These are phyloP conservation scores for Backusella morwellensis DNA, from an alignment of 192 early-diverging fungal genomes.

Conservation along the genomic window DNA sequence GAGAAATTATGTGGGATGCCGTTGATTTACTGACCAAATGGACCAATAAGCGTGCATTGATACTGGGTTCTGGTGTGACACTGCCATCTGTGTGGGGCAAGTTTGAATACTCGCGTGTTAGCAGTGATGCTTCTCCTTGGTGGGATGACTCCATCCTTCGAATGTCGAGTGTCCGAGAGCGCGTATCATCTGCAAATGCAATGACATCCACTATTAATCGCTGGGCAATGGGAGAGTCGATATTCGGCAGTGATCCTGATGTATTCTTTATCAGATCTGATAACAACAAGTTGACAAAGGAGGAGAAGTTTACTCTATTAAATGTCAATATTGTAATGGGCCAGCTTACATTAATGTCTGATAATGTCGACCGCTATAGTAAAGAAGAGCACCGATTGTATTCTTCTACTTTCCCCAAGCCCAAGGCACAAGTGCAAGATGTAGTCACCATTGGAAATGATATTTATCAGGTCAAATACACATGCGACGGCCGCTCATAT, in stretches of 20 bases:
- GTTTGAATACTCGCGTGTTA: constrained; percentile 47
- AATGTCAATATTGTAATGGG: constrained; percentile 28
- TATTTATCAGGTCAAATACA: constrained; percentile 24
- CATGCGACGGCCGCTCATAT: constrained; percentile 2
- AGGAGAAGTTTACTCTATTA: constrained; percentile 26
- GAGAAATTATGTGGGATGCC: constrained; percentile 53
- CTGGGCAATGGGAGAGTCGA: constrained; percentile 38
- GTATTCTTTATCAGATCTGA: constrained; percentile 44
- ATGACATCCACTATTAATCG: constrained; percentile 45
- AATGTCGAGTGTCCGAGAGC: constrained; percentile 46
- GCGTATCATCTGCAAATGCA: constrained; percentile 45
- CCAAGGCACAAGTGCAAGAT: neutral
- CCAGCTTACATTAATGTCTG: constrained; percentile 30
- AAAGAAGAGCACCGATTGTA: constrained; percentile 28
- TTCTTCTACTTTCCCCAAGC: constrained; percentile 26
- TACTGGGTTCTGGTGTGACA: constrained; percentile 45
- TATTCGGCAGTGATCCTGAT: constrained; percentile 53
- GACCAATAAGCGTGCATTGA: constrained; percentile 31
- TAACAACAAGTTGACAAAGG: constrained; percentile 26
- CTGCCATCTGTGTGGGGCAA: constrained; percentile 41
- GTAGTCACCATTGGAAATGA: constrained; percentile 7
- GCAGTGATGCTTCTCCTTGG: constrained; percentile 44
- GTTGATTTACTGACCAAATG: constrained; percentile 38
- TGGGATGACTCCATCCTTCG: constrained; percentile 48
- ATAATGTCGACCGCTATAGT: constrained; percentile 30